Evolutionary conservation across 164 flowering plant genomes (phyloP).

Genomic region (Vitis vinifera): ASM3070453v1 NC_081809.1:4767501-4768000

Average conservation of each 20-base stretch:
- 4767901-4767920: constrained; percentile 80
- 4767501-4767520: too few relatives aligned
- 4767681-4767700: constrained; percentile 97
- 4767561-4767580: neutral
- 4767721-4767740: constrained; percentile 80
- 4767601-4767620: neutral
- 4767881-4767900: constrained; percentile 85
- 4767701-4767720: constrained; percentile 85
- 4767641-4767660: constrained; percentile 79
- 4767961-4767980: constrained; percentile 3
- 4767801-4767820: too few relatives aligned
- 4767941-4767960: constrained; percentile 70
- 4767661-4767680: constrained; percentile 92
- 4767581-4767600: neutral
- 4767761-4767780: neutral
- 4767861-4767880: constrained; percentile 78
- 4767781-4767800: too few relatives aligned
- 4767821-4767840: neutral
- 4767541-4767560: too few relatives aligned
- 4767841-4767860: constrained; percentile 61
- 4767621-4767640: too few relatives aligned
- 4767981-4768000: neutral
- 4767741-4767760: constrained; percentile 90
- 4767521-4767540: too few relatives aligned
- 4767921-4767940: constrained; percentile 98